Conservation (phyloP, 1,139 yeast species). For the Debaryomyces psychrophilus region DNA sequence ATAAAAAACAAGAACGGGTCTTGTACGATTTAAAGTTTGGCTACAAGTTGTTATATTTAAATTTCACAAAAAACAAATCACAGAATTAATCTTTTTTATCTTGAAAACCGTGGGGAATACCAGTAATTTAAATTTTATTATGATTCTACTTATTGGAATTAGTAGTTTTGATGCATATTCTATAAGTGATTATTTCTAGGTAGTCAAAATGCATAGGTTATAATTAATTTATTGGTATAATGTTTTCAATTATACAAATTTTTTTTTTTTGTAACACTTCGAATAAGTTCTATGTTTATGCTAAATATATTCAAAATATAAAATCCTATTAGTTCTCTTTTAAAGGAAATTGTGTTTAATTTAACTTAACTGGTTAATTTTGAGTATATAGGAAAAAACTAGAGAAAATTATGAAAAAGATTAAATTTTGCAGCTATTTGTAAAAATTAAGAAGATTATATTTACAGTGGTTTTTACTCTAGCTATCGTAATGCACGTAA, state of each 20-base stretch:
- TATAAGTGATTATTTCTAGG: slow-evolving; percentile 2
- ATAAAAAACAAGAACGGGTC: slow-evolving; percentile 67
- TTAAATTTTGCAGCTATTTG: too few relatives aligned
- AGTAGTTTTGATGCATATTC: not conserved
- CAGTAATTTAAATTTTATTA: slow-evolving; percentile 3
- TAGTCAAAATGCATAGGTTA: slow-evolving; percentile 9
- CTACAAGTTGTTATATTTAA: slow-evolving; percentile 51
- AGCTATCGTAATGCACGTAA: too few relatives aligned
- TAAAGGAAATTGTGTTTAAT: too few relatives aligned
- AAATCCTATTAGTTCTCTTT: too few relatives aligned
- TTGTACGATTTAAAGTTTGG: slow-evolving; percentile 65
- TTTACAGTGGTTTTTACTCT: too few relatives aligned
- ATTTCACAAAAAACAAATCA: slow-evolving; percentile 34
- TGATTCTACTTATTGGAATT: not conserved
- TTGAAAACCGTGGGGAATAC: slow-evolving; percentile 17
- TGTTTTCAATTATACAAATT: not conserved
- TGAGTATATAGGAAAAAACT: too few relatives aligned
- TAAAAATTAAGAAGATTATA: too few relatives aligned
- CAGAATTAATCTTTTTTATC: slow-evolving; percentile 1
- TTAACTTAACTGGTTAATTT: too few relatives aligned
- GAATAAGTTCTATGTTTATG: too few relatives aligned
- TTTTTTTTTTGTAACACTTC: not conserved
- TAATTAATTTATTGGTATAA: slow-evolving; percentile 7
- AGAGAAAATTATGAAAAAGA: too few relatives aligned
- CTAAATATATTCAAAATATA: too few relatives aligned